phyloP scores from a whole-genome alignment of 306 rosid genomes.

The Malus sylvestris region DNA sequence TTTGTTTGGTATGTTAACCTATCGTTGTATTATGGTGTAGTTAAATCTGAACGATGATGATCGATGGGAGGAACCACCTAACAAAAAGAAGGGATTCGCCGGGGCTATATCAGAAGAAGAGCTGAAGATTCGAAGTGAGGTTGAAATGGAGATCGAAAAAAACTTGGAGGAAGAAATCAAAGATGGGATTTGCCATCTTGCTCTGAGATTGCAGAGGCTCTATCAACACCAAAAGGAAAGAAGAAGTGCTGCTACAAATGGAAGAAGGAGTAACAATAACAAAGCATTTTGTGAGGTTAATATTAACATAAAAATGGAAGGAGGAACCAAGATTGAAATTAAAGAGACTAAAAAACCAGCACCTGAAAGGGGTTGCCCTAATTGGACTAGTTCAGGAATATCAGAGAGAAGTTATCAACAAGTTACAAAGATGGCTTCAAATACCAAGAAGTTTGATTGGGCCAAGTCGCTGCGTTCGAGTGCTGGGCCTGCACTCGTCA shows the following conservation, averaged over 20 bases:
- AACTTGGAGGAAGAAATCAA: slow-evolving; percentile 68
- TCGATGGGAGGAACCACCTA: not conserved
- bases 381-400: slow-evolving; percentile 9
- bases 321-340: slow-evolving; percentile 48
- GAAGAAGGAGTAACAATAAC: not conserved
- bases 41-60: not conserved
- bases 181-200: slow-evolving; percentile 49
- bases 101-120: slow-evolving; percentile 39
- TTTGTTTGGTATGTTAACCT: not conserved
- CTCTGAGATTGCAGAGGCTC: slow-evolving; percentile 51
- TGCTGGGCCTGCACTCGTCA: not conserved
- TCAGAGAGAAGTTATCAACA: not conserved
- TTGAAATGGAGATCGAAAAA: slow-evolving; percentile 54
- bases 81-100: not conserved
- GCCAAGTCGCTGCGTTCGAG: slow-evolving; percentile 34
- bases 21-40: not conserved
- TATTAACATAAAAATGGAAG: slow-evolving; percentile 58
- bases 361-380: not conserved
- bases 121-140: slow-evolving; percentile 49
- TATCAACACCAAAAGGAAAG: slow-evolving; percentile 42
- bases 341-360: slow-evolving; percentile 35
- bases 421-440: not conserved
- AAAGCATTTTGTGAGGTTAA: slow-evolving; percentile 47
- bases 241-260: not conserved
- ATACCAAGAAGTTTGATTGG: slow-evolving; percentile 53